Percentiles rank a stretch among this genome's conserved stretches.
phyloP scores from a whole-genome alignment of 306 rosid species.

The Malus orientalis region DNA sequence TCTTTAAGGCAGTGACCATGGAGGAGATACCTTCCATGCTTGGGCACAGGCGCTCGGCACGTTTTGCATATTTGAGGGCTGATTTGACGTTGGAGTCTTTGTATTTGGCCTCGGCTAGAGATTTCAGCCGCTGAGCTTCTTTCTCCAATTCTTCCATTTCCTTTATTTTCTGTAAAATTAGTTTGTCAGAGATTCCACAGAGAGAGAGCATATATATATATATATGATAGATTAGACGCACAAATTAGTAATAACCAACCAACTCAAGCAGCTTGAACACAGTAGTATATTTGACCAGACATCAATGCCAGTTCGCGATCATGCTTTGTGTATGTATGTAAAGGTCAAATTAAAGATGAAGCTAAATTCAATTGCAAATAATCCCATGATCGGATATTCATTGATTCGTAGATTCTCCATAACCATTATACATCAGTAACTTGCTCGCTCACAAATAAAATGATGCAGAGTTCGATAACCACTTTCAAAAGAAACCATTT shows the following conservation, averaged over 20 bases:
- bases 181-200: neutral
- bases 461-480: neutral
- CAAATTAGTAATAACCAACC: too few relatives aligned
- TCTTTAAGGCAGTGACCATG: conserved; percentile 52
- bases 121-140: conserved; percentile 44
- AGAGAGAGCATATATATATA: neutral
- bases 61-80: conserved; percentile 61
- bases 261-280: neutral
- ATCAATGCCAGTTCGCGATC: neutral
- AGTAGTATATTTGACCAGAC: neutral
- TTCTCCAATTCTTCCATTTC: conserved; percentile 32
- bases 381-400: too few relatives aligned
- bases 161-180: neutral
- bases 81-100: conserved; percentile 35
- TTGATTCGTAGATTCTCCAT: neutral
- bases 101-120: conserved; percentile 46
- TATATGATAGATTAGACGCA: neutral
- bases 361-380: neutral
- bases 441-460: neutral
- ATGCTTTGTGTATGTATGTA: neutral
- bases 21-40: conserved; percentile 41
- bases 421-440: neutral
- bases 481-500: neutral
- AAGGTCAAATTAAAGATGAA: neutral
- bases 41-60: conserved; percentile 46